Base-by-base conservation (phyloP, 352 stramenopile species). In the Globisporangium apiculatum region DNA sequence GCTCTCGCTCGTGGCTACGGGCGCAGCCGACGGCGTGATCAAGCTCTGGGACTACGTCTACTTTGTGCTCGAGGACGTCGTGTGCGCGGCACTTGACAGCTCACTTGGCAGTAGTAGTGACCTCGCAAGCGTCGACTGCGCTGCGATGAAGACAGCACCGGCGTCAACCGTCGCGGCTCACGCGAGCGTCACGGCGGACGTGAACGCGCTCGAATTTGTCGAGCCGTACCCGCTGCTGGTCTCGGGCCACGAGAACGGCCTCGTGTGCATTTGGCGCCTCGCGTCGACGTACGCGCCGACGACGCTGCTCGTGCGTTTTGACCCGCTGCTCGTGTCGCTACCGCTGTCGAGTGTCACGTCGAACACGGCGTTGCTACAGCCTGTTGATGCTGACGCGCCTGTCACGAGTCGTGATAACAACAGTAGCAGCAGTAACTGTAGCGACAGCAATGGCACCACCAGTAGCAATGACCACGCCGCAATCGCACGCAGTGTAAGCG, bases 11-110 rank as follows among this genome's bases (percentile, higher is more conserved):
- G 68, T 91, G 7, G 83, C 68, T 0, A 91, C 76, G 12, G 83
- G 76, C 14, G 74, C 75, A 11, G 75, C 71, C 0, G 80, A 91
- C 37, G 80, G 79, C 9, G 45, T 51, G 10, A 83, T 93, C 54
- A 89, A 93, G 57, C 78, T 93, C n/a, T 93, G 83, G 83, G 83
- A 93, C 65, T 91, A 91, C 50, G 75, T 92, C 51, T 92, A 87
- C 53, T 92, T 92, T 45, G 60, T 92, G 14, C 72, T 91, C 0
- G 83, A 92, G 49, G 78, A 91, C 37, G 72, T 62, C 41, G 72
- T 62, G 18, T 86, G 79, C 49, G 64, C 51, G 0, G 52, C 65
- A 31, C 57, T 58, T 14, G 17, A n/a, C n/a, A n/a, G n/a, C n/a
- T n/a, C n/a, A n/a, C n/a, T n/a, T n/a, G n/a, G n/a, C 7, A n/a